phyloP scores from a whole-genome alignment of 129 eudicot genomes.

The Helichrysum umbraculigerum region DNA sequence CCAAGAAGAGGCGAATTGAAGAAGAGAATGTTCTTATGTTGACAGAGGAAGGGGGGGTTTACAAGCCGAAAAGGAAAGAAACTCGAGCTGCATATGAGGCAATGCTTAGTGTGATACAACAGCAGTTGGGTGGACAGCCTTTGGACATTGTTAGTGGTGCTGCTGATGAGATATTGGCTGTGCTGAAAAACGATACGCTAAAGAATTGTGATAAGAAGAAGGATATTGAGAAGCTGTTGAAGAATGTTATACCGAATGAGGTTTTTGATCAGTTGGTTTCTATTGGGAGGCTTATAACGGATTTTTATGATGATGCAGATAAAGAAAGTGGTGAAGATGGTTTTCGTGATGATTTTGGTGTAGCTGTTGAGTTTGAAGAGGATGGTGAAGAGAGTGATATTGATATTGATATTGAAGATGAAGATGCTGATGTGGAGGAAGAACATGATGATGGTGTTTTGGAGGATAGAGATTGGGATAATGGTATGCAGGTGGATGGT shows the following conservation, averaged over 20 bases:
- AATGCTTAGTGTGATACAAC: slow-evolving; percentile 78
- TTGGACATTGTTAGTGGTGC: slow-evolving; percentile 77
- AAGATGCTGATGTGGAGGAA: slow-evolving; percentile 75
- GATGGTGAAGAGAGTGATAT: slow-evolving; percentile 76
- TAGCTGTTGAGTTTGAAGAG: slow-evolving; percentile 95
- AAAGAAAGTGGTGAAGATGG: slow-evolving; percentile 49
- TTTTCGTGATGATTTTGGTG: slow-evolving; percentile 76
- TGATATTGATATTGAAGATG: slow-evolving; percentile 76
- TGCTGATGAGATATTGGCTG: slow-evolving; percentile 92
- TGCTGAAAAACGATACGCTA: slow-evolving; percentile 64
- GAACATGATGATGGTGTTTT: slow-evolving; percentile 44
- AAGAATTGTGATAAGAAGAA: slow-evolving; percentile 80
- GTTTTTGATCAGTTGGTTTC: slow-evolving; percentile 64
- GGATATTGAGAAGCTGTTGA: slow-evolving; percentile 89
- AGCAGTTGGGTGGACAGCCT: slow-evolving; percentile 87
- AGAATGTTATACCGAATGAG: slow-evolving; percentile 56
- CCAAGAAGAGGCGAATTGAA: slow-evolving; percentile 67
- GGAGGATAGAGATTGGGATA: slow-evolving; percentile 46
- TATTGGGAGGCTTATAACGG: slow-evolving; percentile 67
- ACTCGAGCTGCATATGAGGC: slow-evolving; percentile 89
- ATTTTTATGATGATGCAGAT: slow-evolving; percentile 62
- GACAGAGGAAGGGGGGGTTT: slow-evolving; percentile 79
- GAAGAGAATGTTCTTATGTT: slow-evolving; percentile 78
- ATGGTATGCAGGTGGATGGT: slow-evolving; percentile 98
- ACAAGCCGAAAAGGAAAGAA: slow-evolving; percentile 80